A percentile compares a stretch with the other conserved stretches of the same genome.
Evolutionary conservation across 176 grass and related monocot genomes (phyloP).

Genomic region (Paspalum vaginatum): DNA sequence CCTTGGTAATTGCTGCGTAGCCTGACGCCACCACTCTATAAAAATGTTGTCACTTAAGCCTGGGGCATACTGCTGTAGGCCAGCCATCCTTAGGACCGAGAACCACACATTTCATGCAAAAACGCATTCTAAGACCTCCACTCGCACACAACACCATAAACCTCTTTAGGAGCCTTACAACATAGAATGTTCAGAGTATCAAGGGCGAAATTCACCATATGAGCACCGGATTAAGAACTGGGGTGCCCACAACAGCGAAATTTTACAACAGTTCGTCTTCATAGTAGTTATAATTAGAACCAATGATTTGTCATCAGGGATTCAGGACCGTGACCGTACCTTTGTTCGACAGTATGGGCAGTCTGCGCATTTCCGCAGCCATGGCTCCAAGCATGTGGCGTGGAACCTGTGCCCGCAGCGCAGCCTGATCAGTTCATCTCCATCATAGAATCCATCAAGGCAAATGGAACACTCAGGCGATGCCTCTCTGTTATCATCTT

Average conservation of each 20-base stretch:
- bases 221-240: neutral
- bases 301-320: conserved; percentile 12
- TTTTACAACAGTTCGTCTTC: conserved; percentile 20
- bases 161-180: neutral
- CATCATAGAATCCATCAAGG: conserved; percentile 66
- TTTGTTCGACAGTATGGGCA: conserved; percentile 88
- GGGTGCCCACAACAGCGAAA: neutral
- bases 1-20: no score
- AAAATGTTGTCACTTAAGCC: no score
- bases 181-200: conserved; percentile 5
- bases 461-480: conserved; percentile 87
- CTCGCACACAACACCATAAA: neutral
- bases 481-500: conserved; percentile 49
- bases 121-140: no score
- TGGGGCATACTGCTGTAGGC: no score
- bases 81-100: no score
- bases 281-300: conserved; percentile 19
- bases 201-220: neutral
- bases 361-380: conserved; percentile 77
- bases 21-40: no score
- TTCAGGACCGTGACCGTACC: conserved; percentile 46
- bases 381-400: conserved; percentile 74
- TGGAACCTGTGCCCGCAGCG: conserved; percentile 83
- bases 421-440: conserved; percentile 66
- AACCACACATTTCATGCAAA: no score